Evolutionary conservation across 768 basidiomycete genomes (phyloP).

Genomic region (Phanerodontia chrysosporium): DNA sequence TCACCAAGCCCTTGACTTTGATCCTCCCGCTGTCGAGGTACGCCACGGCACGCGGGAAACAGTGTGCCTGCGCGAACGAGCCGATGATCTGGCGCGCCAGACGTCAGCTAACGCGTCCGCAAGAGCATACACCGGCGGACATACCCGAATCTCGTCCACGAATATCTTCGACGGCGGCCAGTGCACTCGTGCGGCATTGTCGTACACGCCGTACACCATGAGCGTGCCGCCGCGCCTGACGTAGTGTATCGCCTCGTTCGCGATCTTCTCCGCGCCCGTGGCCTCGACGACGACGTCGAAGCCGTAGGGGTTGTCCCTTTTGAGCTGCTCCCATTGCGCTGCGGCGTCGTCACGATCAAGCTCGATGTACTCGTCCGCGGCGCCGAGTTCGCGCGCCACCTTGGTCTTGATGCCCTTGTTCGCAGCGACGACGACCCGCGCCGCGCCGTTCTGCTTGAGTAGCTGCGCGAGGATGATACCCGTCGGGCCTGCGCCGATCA

Average conservation of each 20-base stretch:
- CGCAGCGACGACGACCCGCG: slow-evolving; percentile 76
- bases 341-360: slow-evolving; percentile 74
- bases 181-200: slow-evolving; percentile 76
- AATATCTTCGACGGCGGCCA: slow-evolving; percentile 87
- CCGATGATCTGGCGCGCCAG: slow-evolving; percentile 64
- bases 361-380: slow-evolving; percentile 83
- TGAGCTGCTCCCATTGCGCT: slow-evolving; percentile 77
- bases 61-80: slow-evolving; percentile 84
- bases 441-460: slow-evolving; percentile 82
- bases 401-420: slow-evolving; percentile 92
- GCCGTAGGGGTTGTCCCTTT: slow-evolving; percentile 79
- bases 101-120: too few species aligned
- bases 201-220: slow-evolving; percentile 90
- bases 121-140: neutral
- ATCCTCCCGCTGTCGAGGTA: slow-evolving; percentile 87
- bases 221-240: slow-evolving; percentile 81
- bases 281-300: slow-evolving; percentile 69
- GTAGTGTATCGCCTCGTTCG: slow-evolving; percentile 87
- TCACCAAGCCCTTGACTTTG: slow-evolving; percentile 77
- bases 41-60: slow-evolving; percentile 87
- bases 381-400: slow-evolving; percentile 73
- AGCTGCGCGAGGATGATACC: slow-evolving; percentile 86
- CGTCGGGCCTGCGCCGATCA: slow-evolving; percentile 87
- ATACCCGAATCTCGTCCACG: slow-evolving; percentile 61
- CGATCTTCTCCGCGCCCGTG: slow-evolving; percentile 80